Conservation (phyloP, 1,284 basidiomycete species). For the Pulveroboletus sp. region DNA sequence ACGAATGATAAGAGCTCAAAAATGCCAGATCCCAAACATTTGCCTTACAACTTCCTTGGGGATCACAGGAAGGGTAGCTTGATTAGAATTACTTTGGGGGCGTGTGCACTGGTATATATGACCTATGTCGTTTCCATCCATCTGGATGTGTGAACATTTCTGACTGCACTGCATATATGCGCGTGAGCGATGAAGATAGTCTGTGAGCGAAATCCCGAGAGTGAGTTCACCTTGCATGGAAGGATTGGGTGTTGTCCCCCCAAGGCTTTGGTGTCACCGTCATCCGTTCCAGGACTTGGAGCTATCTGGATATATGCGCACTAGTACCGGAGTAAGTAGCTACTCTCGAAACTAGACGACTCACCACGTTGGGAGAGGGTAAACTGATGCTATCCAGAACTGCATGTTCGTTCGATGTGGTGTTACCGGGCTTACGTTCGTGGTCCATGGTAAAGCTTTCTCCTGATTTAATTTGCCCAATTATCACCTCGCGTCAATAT, state of each 20-base stretch:
- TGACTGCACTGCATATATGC: constrained; percentile 27
- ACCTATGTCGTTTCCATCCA: not conserved
- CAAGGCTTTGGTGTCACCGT: not conserved
- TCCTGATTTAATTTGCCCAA: not conserved
- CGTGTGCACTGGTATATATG: not conserved
- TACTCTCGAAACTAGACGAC: not conserved
- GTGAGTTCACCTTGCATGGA: constrained; percentile 10
- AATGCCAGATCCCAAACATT: not conserved
- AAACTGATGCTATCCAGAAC: not conserved
- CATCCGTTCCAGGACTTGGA: not conserved
- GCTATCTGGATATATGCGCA: constrained; percentile 20
- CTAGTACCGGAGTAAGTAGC: not conserved
- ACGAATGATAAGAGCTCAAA: constrained; percentile 6
- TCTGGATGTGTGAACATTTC: constrained; percentile 1
- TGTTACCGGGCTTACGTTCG: not conserved
- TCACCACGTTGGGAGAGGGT: constrained; percentile 6
- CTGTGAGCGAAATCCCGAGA: not conserved
- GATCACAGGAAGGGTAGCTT: not conserved
- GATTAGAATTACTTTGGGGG: not conserved
- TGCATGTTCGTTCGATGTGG: not conserved
- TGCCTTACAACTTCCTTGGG: constrained; percentile 16
- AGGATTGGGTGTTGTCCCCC: not conserved
- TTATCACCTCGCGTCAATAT: not conserved
- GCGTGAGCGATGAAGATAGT: constrained; percentile 2
- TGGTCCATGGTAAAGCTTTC: not conserved